Evolutionary conservation across 768 basidiomycete genomes (phyloP).

Genomic region (Clitopilus hobsonii): DNA sequence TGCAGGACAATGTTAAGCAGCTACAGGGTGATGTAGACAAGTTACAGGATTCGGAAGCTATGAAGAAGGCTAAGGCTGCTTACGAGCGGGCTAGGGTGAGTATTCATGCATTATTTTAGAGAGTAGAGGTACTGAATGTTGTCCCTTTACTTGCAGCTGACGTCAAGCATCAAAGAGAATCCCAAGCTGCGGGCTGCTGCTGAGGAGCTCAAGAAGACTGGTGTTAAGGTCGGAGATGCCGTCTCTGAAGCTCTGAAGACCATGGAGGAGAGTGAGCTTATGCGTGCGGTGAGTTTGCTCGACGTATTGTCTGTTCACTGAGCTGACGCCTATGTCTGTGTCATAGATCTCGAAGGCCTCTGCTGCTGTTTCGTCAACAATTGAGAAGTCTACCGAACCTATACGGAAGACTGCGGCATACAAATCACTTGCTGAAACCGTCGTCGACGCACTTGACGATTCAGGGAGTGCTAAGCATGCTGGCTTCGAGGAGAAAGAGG

Average conservation of each 20-base stretch:
- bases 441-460: constrained; percentile 92
- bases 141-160: constrained; percentile 69
- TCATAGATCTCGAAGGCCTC: constrained; percentile 79
- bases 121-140: too few relatives aligned
- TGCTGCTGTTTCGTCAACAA: constrained; percentile 78
- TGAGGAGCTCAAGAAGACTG: constrained; percentile 85
- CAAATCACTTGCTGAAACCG: constrained; percentile 82
- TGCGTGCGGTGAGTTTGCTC: constrained; percentile 62
- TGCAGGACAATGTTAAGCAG: constrained; percentile 96
- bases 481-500: constrained; percentile 95
- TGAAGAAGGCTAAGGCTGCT: constrained; percentile 86
- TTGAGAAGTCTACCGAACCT: constrained; percentile 90
- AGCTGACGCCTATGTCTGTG: not conserved
- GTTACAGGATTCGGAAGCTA: constrained; percentile 92
- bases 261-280: constrained; percentile 93
- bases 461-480: constrained; percentile 91
- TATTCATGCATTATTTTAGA: too few relatives aligned
- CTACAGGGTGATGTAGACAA: constrained; percentile 97
- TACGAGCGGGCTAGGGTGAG: constrained; percentile 92
- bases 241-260: constrained; percentile 86
- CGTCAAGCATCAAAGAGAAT: constrained; percentile 94
- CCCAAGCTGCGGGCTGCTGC: constrained; percentile 88
- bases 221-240: constrained; percentile 90
- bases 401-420: constrained; percentile 95
- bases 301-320: not conserved